These are phyloP conservation scores for Diospyros lotus DNA, from an alignment of 148 eudicot genomes.

Conservation along the genomic window DNA sequence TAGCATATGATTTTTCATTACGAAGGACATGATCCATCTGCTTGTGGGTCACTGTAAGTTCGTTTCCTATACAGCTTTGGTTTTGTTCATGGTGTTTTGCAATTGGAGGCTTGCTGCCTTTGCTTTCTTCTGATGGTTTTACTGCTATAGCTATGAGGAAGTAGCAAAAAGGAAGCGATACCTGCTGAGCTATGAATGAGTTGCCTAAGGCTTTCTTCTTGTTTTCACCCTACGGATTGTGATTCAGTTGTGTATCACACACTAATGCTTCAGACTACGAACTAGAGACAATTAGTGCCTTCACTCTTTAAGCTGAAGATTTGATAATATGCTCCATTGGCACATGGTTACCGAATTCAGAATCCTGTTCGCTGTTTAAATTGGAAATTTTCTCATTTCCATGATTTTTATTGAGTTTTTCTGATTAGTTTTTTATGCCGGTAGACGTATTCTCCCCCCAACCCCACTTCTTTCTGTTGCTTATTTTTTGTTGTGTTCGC, in stretches of 20 bases:
- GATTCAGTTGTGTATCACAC: slow-evolving; percentile 56
- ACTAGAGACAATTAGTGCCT: too few species aligned
- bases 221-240: slow-evolving; percentile 60
- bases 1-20: not conserved
- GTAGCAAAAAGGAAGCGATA: slow-evolving; percentile 78
- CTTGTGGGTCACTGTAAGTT: not conserved
- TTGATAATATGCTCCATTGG: too few species aligned
- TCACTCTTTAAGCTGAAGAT: too few species aligned
- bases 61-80: not conserved
- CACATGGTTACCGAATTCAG: too few species aligned
- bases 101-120: slow-evolving; percentile 99
- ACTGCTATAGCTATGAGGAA: slow-evolving; percentile 86
- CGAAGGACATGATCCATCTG: not conserved
- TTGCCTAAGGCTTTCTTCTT: slow-evolving; percentile 65
- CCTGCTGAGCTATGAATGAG: slow-evolving; percentile 78
- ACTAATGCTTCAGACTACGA: too few species aligned
- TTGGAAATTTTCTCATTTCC: too few species aligned
- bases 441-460: too few species aligned
- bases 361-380: too few species aligned
- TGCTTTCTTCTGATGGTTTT: slow-evolving; percentile 79
- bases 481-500: too few species aligned
- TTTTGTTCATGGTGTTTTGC: slow-evolving; percentile 20
- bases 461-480: too few species aligned
- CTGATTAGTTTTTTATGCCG: too few species aligned
- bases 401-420: too few species aligned